A percentile compares a stretch with the other conserved stretches of the same genome.
Conservation (phyloP, 2,329 filamentous ascomycete species). For the Exophiala viscosa region DNA sequence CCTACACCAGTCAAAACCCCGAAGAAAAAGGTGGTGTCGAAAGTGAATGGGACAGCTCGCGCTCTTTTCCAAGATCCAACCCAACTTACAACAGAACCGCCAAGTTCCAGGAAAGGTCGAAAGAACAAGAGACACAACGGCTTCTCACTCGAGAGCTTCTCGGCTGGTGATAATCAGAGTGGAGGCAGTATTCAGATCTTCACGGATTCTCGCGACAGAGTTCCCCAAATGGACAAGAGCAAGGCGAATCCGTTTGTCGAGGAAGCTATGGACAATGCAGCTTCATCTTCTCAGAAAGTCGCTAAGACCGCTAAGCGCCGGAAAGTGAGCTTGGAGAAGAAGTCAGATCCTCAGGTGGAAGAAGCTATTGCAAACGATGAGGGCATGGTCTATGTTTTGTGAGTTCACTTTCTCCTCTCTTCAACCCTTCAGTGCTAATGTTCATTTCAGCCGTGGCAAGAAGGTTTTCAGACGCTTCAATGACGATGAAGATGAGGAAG, state of each 20-base stretch:
- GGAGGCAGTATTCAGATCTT: conserved; percentile 51
- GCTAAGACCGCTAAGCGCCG: conserved; percentile 35
- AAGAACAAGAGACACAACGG: conserved; percentile 45
- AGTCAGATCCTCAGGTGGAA: conserved; percentile 42
- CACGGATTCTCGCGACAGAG: conserved; percentile 60
- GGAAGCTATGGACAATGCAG: conserved; percentile 39
- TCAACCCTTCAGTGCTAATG: conserved; percentile 9
- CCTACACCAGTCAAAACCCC: conserved; percentile 63
- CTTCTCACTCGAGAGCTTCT: conserved; percentile 45
- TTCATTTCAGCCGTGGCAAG: conserved; percentile 54
- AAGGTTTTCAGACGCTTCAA: conserved; percentile 58
- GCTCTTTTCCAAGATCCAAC: conserved; percentile 50
- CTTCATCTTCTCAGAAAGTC: conserved; percentile 26
- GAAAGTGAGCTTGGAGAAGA: conserved; percentile 32
- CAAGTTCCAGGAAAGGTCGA: conserved; percentile 46
- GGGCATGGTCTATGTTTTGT: conserved; percentile 61
- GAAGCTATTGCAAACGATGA: conserved; percentile 52
- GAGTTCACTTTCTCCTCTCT: conserved; percentile 36
- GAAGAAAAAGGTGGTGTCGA: conserved; percentile 49
- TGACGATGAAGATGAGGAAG: conserved; percentile 39
- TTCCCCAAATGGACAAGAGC: conserved; percentile 51
- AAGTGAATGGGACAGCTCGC: conserved; percentile 50
- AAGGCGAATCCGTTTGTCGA: conserved; percentile 54
- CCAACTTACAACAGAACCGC: conserved; percentile 33
- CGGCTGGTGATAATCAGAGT: conserved; percentile 30